These are phyloP conservation scores for Aspergillus fumigatus DNA, from an alignment of 2,329 filamentous ascomycete genomes.

Conservation along the genomic window DNA sequence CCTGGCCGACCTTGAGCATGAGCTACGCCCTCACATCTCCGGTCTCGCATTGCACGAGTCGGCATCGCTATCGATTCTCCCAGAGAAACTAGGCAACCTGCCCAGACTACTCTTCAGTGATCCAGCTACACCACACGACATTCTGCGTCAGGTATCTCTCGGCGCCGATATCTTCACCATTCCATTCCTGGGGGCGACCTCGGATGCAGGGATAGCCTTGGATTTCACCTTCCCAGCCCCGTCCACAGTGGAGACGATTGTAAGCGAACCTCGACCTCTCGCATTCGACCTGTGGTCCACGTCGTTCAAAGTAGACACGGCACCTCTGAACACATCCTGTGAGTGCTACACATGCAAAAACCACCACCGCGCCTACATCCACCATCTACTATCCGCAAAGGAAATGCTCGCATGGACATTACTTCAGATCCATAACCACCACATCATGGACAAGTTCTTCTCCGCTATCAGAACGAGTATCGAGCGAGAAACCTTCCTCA, in stretches of 20 bases:
- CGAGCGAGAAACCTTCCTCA: constrained; percentile 49
- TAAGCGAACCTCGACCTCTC: constrained; percentile 44
- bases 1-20: constrained; percentile 65
- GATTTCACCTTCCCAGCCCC: constrained; percentile 66
- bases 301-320: constrained; percentile 56
- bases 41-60: constrained; percentile 76
- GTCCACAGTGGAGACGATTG: neutral
- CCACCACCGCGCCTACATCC: constrained; percentile 82
- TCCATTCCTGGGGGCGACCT: constrained; percentile 67
- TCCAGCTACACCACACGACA: constrained; percentile 66
- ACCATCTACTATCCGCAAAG: constrained; percentile 81
- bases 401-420: constrained; percentile 97
- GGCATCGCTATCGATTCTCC: constrained; percentile 63
- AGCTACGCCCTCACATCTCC: constrained; percentile 54
- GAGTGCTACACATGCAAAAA: constrained; percentile 75
- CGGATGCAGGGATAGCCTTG: constrained; percentile 81
- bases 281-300: constrained; percentile 74
- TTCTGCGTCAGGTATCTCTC: constrained; percentile 69
- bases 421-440: constrained; percentile 87
- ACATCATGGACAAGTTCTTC: constrained; percentile 70
- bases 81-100: constrained; percentile 55
- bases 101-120: constrained; percentile 71
- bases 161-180: constrained; percentile 78
- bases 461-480: constrained; percentile 63
- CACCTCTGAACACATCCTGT: constrained; percentile 62